Base-by-base conservation (phyloP, 1,139 yeast genomes). In the Yamadazyma kanchanaburiensis region DNA sequence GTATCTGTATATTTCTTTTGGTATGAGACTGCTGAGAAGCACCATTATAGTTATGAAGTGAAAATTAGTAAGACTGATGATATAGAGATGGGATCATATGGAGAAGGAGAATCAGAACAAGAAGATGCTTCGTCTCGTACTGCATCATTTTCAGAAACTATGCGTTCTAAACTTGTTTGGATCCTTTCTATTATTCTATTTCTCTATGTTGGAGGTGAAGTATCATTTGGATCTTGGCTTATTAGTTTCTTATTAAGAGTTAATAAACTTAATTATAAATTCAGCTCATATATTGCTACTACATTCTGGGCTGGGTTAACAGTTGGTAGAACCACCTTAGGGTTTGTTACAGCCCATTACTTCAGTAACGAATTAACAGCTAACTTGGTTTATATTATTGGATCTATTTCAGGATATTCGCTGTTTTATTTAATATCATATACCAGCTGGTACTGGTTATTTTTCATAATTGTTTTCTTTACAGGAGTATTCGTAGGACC, bases 401-500 rank as follows among this genome's bases (percentile, higher is more conserved):
- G 51, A 7, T 55, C 70, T 3, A 47, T 57, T 8, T 30, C 40
- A 3, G 69, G 70, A 1, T 58, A 52, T 31, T 27, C 52, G 7
- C 12, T 49, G n/a, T 67, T 67, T 37, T 40, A 37, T 22, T 26
- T 40, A 10, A 20, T 41, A 14, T 33, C 45, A 7, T 39, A 36
- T 19, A 43, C 46, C 9, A 16, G 25, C 3, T 55, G 59, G 49
- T 13, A 56, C 10, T 42, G 60, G 22, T 9, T 65, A 25, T 55
- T 67, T 31, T 56, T 60, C 41, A 27, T 60, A 9, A 40, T 57
- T 4, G 75, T 79, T 1, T 76, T 80, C 27, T 25, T 72, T 8
- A 63, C 78, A 24, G 95, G 95, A 0, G 60, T 77, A 20, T 74
- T 74, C 38, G 77, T 82, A 18, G 96, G 95, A 0, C 95, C 96